phyloP scores from a whole-genome alignment of 306 rosid species.

The Cotoneaster glaucophyllus region DNA sequence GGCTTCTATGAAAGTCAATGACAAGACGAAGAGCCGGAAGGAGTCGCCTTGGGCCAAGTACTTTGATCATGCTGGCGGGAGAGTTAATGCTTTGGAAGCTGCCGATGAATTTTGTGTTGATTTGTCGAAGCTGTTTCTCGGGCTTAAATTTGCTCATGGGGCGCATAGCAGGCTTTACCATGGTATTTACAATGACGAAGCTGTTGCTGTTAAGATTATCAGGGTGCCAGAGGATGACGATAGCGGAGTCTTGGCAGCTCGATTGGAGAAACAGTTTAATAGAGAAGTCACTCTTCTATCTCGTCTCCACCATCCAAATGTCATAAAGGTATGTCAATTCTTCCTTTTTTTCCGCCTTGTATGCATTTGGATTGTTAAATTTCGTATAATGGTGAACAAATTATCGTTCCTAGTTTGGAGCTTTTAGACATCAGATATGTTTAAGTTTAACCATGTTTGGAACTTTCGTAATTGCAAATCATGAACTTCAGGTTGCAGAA shows the following conservation, averaged over 20 bases:
- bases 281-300: slow-evolving; percentile 80
- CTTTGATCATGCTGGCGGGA: slow-evolving; percentile 68
- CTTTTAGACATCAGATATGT: not conserved
- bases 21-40: slow-evolving; percentile 42
- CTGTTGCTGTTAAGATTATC: slow-evolving; percentile 86
- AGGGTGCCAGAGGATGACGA: slow-evolving; percentile 76
- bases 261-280: slow-evolving; percentile 68
- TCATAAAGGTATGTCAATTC: slow-evolving; percentile 57
- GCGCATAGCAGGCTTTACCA: slow-evolving; percentile 92
- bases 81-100: slow-evolving; percentile 64
- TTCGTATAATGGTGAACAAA: not conserved
- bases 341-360: slow-evolving; percentile 6
- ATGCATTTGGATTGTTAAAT: not conserved
- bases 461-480: not conserved
- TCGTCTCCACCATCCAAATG: slow-evolving; percentile 68
- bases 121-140: slow-evolving; percentile 70
- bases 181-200: slow-evolving; percentile 65
- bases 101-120: slow-evolving; percentile 73
- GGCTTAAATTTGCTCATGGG: slow-evolving; percentile 91
- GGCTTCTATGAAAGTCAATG: slow-evolving; percentile 31
- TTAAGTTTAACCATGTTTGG: not conserved
- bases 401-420: not conserved
- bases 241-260: slow-evolving; percentile 45
- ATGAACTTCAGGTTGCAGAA: not conserved
- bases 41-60: slow-evolving; percentile 64